These are phyloP conservation scores for Plectosphaerella plurivora DNA, from an alignment of 2,329 filamentous ascomycete genomes.

Conservation along the genomic window DNA sequence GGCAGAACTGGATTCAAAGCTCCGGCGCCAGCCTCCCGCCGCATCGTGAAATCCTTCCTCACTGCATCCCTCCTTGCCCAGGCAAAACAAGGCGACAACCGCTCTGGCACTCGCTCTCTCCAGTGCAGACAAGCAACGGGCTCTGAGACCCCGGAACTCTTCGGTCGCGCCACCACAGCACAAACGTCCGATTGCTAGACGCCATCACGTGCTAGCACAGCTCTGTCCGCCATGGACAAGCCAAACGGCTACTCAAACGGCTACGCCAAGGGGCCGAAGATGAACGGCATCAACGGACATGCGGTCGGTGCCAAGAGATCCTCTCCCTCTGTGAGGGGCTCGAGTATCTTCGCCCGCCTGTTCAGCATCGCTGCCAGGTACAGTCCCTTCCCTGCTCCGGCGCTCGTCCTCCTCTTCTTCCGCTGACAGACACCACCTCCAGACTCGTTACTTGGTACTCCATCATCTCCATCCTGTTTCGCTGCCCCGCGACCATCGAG, in stretches of 20 bases:
- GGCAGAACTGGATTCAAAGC: too few relatives aligned
- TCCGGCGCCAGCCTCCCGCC: too few relatives aligned
- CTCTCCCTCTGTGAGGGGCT: constrained; percentile 14
- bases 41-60: too few relatives aligned
- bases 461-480: constrained; percentile 74
- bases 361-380: constrained; percentile 54
- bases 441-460: constrained; percentile 84
- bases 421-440: neutral
- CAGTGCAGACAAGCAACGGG: too few relatives aligned
- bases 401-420: neutral
- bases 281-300: constrained; percentile 29
- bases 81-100: too few relatives aligned
- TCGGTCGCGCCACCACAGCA: too few relatives aligned
- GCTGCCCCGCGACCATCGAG: constrained; percentile 69
- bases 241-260: constrained; percentile 34
- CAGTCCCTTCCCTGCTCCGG: constrained; percentile 9
- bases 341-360: constrained; percentile 30
- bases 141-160: too few relatives aligned
- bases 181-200: too few relatives aligned
- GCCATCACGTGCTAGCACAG: neutral
- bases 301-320: constrained; percentile 25
- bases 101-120: too few relatives aligned
- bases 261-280: constrained; percentile 17
- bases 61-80: too few relatives aligned
- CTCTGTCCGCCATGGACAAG: constrained; percentile 27